phyloP scores from a whole-genome alignment of 2,329 filamentous ascomycete genomes.

The Colletotrichum lupini region DNA sequence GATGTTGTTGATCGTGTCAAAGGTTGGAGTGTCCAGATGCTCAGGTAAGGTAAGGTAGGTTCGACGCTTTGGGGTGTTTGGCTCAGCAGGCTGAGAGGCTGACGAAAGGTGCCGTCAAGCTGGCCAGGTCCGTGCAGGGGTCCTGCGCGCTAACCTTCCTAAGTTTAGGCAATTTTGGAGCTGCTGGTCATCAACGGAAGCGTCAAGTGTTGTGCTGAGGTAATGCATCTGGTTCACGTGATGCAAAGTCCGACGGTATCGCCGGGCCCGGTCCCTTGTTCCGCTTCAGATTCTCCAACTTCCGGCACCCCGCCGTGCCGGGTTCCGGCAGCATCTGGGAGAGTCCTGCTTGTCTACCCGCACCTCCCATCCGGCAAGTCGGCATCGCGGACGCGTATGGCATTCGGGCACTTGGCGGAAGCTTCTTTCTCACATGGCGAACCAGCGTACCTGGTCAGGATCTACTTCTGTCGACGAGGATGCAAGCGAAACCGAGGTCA shows the following conservation, averaged over 20 bases:
- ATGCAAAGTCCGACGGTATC: neutral
- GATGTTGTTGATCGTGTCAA: constrained; percentile 10
- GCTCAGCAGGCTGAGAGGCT: constrained; percentile 37
- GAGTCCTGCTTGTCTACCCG: neutral
- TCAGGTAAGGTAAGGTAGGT: constrained; percentile 1
- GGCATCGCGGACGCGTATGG: neutral
- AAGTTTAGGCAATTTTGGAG: neutral
- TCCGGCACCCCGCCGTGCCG: neutral
- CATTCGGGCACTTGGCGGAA: neutral
- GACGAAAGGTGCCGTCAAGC: constrained; percentile 36
- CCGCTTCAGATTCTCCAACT: neutral
- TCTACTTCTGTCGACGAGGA: neutral
- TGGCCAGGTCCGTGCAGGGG: constrained; percentile 28
- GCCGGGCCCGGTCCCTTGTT: neutral
- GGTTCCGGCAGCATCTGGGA: neutral
- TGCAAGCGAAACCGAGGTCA: neutral
- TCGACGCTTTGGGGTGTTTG: constrained; percentile 17
- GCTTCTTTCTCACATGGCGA: neutral
- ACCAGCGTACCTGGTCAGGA: neutral
- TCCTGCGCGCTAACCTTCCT: constrained; percentile 3
- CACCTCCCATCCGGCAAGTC: neutral
- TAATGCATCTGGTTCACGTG: constrained; percentile 3
- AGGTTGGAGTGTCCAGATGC: neutral
- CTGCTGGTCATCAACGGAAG: neutral
- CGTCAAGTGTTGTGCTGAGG: neutral